A percentile compares a stretch with the other conserved stretches of the same genome.
phyloP scores from a whole-genome alignment of 2,329 filamentous ascomycete species.

The Trematosphaeria pertusa region DNA sequence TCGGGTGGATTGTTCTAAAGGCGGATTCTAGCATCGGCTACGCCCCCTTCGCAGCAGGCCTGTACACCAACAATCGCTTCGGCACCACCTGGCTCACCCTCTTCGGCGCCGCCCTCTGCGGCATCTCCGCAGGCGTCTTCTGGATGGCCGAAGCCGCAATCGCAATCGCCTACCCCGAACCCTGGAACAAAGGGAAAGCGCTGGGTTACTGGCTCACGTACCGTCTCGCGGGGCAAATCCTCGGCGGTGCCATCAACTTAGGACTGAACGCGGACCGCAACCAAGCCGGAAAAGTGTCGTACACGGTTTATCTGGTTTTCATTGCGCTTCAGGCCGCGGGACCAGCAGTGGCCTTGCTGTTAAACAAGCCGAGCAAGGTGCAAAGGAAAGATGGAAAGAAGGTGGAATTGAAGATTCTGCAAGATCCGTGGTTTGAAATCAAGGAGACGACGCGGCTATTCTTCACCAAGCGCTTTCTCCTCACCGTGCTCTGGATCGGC shows the following conservation, averaged over 20 bases:
- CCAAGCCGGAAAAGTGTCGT: conserved; percentile 70
- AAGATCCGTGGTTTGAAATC: conserved; percentile 66
- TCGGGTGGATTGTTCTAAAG: too few relatives aligned
- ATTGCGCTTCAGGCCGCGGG: conserved; percentile 73
- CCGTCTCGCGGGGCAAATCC: conserved; percentile 68
- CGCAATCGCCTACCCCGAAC: conserved; percentile 74
- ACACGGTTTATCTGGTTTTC: conserved; percentile 72
- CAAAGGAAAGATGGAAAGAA: conserved; percentile 69
- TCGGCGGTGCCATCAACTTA: conserved; percentile 75
- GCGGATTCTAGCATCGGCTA: conserved; percentile 66
- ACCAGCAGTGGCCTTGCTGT: conserved; percentile 68
- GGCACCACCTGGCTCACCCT: conserved; percentile 73
- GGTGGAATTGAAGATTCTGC: conserved; percentile 65
- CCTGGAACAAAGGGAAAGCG: conserved; percentile 53
- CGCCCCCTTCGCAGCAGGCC: conserved; percentile 72
- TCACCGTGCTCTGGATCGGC: conserved; percentile 72
- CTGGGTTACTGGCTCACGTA: conserved; percentile 73
- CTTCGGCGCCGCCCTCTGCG: conserved; percentile 72
- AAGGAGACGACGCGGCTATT: conserved; percentile 66
- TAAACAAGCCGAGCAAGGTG: conserved; percentile 68
- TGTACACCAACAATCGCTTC: conserved; percentile 72
- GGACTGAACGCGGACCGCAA: conserved; percentile 67
- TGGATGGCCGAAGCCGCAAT: conserved; percentile 80
- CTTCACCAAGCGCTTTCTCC: conserved; percentile 66
- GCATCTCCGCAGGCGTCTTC: conserved; percentile 74